These are phyloP conservation scores for Mycena vulgaris DNA, from an alignment of 768 basidiomycete species.

Conservation along the genomic window DNA sequence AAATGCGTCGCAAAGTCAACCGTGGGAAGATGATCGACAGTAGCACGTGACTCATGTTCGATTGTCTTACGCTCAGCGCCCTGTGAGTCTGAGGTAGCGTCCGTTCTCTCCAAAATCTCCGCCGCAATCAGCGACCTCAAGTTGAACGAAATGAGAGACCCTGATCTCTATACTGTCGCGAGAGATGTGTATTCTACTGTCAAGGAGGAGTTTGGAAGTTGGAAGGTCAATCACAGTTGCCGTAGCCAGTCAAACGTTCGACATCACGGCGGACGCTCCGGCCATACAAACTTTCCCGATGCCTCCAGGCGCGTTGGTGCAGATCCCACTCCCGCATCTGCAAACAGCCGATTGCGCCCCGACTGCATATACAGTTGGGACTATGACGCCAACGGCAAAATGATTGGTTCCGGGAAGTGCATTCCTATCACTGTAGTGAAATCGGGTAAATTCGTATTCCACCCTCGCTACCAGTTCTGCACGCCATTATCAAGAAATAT, in stretches of 20 bases:
- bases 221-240: neutral
- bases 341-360: neutral
- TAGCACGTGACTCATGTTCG: too few species aligned
- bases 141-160: neutral
- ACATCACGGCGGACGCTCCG: neutral
- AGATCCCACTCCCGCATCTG: neutral
- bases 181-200: neutral
- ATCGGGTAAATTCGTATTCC: neutral
- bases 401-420: neutral
- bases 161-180: neutral
- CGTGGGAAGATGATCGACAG: too few species aligned
- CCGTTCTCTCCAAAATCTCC: neutral
- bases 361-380: neutral
- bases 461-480: slow-evolving; percentile 4
- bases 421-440: neutral
- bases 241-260: too few species aligned
- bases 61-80: too few species aligned
- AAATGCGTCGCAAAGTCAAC: too few species aligned
- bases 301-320: neutral
- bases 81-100: too few species aligned
- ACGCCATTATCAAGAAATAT: neutral
- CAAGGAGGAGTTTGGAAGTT: neutral
- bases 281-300: neutral
- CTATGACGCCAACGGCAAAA: slow-evolving; percentile 4
- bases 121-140: too few species aligned